Base-by-base conservation (phyloP, 345 rosid species). In the Eucalyptus curtisii region DNA sequence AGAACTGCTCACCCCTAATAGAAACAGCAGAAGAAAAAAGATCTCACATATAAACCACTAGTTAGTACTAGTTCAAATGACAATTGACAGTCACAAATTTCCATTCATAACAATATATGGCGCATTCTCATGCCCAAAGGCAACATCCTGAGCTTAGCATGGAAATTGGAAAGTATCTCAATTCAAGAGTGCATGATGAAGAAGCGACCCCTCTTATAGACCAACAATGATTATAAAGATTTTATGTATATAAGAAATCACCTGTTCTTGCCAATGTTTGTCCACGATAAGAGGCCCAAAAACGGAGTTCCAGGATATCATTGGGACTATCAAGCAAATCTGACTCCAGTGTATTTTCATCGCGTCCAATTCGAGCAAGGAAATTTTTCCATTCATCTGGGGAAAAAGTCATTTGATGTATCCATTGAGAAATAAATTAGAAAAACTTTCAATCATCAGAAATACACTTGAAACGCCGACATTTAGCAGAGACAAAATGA, bases 251-350 rank as follows among this genome's bases (percentile, higher is more conserved):
- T 31, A 66, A 17, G 66, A 64, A 55, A 49, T 85, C 92, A 96
- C 99, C 99, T 86, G 99, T 98, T 91, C 99, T 94, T 55, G 99
- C 99, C 90, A 98, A 89, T 79, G 99, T 98, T 93, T 98, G 99
- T 55, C 96, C 99, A 44, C 99, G 96, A 90, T 98, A 98, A 86
- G 99, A 98, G 86, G 99, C 99, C 99, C 99, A 98, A 93, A 96
- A 94, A 88, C 99, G 95, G 91, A 98, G 99, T 94, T 98, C 99
- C 93, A 97, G 98, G 89, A 93, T 88, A 89, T 98, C 99, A 91
- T 88, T 92, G 84, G 94, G 90, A 90, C 92, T 95, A 85, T 95
- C 96, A 90, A 90, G 91, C 85, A 97, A 97, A 68, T 98, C 99
- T 2, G 93, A 91, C 86, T 96, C 99, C 80, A 87, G 42, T n/a